Evolutionary conservation across 495 filamentous ascomycete genomes (phyloP), one percentile per base, ranked within the genome.

Genomic region (Elasticomyces elasticus): DNA sequence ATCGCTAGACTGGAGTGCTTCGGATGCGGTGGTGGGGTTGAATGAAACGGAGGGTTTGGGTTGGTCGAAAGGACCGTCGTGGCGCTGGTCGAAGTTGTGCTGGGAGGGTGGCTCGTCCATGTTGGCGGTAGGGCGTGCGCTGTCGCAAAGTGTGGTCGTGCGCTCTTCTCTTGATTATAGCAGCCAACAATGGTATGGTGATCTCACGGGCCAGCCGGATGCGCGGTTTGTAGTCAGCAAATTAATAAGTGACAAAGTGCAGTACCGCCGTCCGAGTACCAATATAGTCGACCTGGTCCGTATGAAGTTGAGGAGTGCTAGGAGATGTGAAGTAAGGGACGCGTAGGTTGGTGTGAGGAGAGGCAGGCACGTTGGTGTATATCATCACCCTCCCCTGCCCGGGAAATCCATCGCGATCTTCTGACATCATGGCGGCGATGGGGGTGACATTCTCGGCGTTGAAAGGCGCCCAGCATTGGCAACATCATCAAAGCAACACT

Each of bases 41-140:
- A 45, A 17, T 5, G 48, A 17, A 2, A 48, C 17, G 13, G 33
- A 35, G 12, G 53, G 20, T 37, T 12, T 22, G 20, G 44, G 46
- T 20, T 43, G 31, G 12, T 62, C 47, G 38, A 51, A 45, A 1
- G 59, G 59, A 22, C 59, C 59, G 33, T 62, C 55, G 26, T 51
- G 49, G 5, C 59, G 54, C 33, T 53, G 49, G 54, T 62, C 54
- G 54, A 62, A 62, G 37, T 62, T 54, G 46, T 62, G 59, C 23
- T 53, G 25, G 19, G 46, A 26, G 6, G 54, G 42, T 20, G 53
- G 35, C 26, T 56, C 58, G 20, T 50, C 51, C 44, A 52, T 50
- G 27, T 2, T 54, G 23, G n/a, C 28, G 45, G 13, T 20, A 9
- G 45, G 9, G 40, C 20, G 40, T 7, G 20, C 20, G 40, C 5